Percentiles rank a stretch among this genome's conserved stretches.
These are phyloP conservation scores for Xylariaceae sp. DNA, from an alignment of 2,329 filamentous ascomycete species.

Conservation along the genomic window DNA sequence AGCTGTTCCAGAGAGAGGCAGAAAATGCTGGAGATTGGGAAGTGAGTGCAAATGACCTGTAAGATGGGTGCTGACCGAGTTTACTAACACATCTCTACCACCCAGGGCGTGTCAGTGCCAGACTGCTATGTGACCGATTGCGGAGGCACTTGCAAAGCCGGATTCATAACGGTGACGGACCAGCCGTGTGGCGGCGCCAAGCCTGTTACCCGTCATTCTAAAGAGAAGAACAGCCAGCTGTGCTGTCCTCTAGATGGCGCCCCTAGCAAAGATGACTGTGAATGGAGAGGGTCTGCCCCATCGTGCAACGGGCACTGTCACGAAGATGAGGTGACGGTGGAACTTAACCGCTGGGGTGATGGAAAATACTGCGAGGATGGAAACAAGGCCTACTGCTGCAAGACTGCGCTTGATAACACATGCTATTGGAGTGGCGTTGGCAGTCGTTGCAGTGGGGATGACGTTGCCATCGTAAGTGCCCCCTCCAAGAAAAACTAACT, in stretches of 20 bases:
- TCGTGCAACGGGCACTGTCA: slow-evolving; percentile 16
- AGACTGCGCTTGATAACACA: background rate
- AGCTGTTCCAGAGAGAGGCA: background rate
- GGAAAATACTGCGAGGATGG: slow-evolving; percentile 10
- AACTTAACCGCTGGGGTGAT: slow-evolving; percentile 1
- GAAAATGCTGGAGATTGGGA: too few species aligned
- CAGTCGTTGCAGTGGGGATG: background rate
- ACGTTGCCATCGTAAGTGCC: background rate
- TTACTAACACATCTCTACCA: background rate
- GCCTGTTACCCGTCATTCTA: background rate
- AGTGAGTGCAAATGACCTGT: too few species aligned
- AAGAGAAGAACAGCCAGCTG: background rate
- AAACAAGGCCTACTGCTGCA: slow-evolving; percentile 7
- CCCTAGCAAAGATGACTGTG: background rate
- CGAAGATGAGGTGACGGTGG: slow-evolving; percentile 1
- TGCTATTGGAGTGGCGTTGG: slow-evolving; percentile 1
- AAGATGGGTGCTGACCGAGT: too few species aligned
- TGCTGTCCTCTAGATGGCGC: slow-evolving; percentile 3
- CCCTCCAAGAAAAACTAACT: too few species aligned
- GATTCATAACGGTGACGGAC: background rate
- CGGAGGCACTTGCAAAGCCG: slow-evolving; percentile 1
- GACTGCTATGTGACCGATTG: slow-evolving; percentile 14
- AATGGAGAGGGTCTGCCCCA: background rate
- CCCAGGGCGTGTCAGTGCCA: background rate
- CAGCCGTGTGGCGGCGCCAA: background rate